A percentile compares a stretch with the other conserved stretches of the same genome.
These are phyloP conservation scores for Pseudogymnoascus sp. DNA, from an alignment of 2,329 filamentous ascomycete species.

Conservation along the genomic window DNA sequence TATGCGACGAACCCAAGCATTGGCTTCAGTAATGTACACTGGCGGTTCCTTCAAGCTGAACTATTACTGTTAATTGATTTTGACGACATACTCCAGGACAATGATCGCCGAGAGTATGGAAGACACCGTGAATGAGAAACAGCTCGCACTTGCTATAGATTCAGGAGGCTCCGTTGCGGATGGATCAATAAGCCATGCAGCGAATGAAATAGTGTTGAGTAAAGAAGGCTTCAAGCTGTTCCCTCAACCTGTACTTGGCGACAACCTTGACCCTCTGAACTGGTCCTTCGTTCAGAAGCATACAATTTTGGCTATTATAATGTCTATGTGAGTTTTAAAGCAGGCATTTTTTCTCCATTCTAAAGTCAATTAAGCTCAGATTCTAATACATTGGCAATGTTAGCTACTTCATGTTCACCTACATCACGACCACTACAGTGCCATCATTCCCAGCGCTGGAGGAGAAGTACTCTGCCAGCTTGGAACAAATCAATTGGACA, in stretches of 20 bases:
- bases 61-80: background rate
- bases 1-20: background rate
- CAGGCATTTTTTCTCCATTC: background rate
- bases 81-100: background rate
- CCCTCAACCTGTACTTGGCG: constrained; percentile 17
- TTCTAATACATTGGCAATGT: background rate
- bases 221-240: background rate
- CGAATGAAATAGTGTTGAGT: background rate
- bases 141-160: background rate
- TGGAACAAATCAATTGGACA: constrained; percentile 44
- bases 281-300: constrained; percentile 43
- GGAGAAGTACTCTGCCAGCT: constrained; percentile 37
- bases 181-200: background rate
- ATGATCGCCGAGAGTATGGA: background rate
- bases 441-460: constrained; percentile 46
- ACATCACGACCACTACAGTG: constrained; percentile 49
- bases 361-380: background rate
- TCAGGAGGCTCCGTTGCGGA: background rate
- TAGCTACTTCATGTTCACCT: constrained; percentile 52
- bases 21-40: background rate
- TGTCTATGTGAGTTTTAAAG: background rate
- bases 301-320: constrained; percentile 41
- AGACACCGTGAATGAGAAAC: background rate
- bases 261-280: constrained; percentile 46
- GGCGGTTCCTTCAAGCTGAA: background rate